These are phyloP conservation scores for Penicillium subrubescens DNA, from an alignment of 495 filamentous ascomycete species.

Conservation along the genomic window DNA sequence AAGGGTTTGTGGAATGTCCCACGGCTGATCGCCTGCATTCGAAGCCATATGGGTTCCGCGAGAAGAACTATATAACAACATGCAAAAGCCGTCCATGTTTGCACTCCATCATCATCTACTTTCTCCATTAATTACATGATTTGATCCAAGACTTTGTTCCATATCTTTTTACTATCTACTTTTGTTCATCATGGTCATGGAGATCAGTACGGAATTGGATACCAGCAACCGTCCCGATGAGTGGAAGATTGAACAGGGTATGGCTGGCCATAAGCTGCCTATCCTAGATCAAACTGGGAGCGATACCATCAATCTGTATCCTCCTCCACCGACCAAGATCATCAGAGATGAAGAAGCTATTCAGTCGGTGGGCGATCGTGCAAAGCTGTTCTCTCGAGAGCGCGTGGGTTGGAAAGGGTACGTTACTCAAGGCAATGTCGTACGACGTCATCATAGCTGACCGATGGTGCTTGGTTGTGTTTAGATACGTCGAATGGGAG, in stretches of 20 bases:
- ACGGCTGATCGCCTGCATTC: slow-evolving; percentile 3
- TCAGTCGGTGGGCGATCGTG: slow-evolving; percentile 33
- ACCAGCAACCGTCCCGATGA: slow-evolving; percentile 48
- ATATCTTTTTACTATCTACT: background rate
- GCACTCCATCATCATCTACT: background rate
- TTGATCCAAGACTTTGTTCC: background rate
- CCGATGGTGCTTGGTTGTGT: background rate
- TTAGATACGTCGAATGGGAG: slow-evolving; percentile 68
- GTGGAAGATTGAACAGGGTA: slow-evolving; percentile 57
- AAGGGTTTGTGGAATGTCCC: slow-evolving; percentile 1
- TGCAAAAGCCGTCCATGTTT: background rate
- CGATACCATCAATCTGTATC: slow-evolving; percentile 27
- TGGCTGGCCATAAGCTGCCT: slow-evolving; percentile 47
- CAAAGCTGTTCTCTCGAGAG: slow-evolving; percentile 40
- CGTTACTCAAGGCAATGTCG: background rate
- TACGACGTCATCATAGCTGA: background rate
- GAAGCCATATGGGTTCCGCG: background rate
- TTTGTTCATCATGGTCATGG: slow-evolving; percentile 15
- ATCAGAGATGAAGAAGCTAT: slow-evolving; percentile 41
- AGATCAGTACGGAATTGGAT: slow-evolving; percentile 8
- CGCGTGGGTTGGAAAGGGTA: slow-evolving; percentile 41
- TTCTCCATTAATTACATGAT: background rate
- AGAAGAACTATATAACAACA: background rate
- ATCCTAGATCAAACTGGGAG: slow-evolving; percentile 47
- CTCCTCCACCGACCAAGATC: slow-evolving; percentile 19